phyloP scores from a whole-genome alignment of 306 rosid species.

The Castanea crenata region DNA sequence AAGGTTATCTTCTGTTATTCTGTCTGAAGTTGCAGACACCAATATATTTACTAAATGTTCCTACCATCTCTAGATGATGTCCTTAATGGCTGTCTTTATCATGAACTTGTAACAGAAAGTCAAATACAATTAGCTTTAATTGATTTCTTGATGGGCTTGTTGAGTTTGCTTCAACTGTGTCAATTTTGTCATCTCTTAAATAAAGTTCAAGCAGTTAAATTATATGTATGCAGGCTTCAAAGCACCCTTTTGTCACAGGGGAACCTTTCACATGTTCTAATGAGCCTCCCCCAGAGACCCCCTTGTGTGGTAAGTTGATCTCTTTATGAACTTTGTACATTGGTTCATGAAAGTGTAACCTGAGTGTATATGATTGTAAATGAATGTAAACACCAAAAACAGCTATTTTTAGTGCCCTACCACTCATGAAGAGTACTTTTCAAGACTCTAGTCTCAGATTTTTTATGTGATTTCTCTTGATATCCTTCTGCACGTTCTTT shows the following conservation, averaged over 20 bases:
- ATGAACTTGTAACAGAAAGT: slow-evolving; percentile 62
- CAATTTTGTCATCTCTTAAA: background rate
- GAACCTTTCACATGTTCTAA: slow-evolving; percentile 90
- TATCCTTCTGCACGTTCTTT: background rate
- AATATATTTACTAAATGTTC: background rate
- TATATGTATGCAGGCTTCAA: slow-evolving; percentile 75
- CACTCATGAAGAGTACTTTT: background rate
- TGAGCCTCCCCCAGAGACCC: slow-evolving; percentile 78
- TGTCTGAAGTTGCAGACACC: background rate
- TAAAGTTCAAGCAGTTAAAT: slow-evolving; percentile 24
- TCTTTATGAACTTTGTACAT: slow-evolving; percentile 9
- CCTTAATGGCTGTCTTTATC: slow-evolving; percentile 27
- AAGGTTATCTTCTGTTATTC: slow-evolving; percentile 53
- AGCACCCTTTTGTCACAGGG: slow-evolving; percentile 97
- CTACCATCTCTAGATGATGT: slow-evolving; percentile 17
- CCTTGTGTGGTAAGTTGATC: slow-evolving; percentile 61
- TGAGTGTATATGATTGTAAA: background rate
- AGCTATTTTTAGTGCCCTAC: slow-evolving; percentile 6
- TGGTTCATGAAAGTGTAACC: slow-evolving; percentile 16
- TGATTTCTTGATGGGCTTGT: slow-evolving; percentile 91
- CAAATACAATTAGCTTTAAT: slow-evolving; percentile 78
- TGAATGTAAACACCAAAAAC: background rate
- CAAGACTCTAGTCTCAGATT: background rate
- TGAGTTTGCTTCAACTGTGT: slow-evolving; percentile 43
- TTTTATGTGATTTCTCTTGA: background rate